Conservation (phyloP, 2,329 filamentous ascomycete species). For the Blastomyces gilchristii region DNA sequence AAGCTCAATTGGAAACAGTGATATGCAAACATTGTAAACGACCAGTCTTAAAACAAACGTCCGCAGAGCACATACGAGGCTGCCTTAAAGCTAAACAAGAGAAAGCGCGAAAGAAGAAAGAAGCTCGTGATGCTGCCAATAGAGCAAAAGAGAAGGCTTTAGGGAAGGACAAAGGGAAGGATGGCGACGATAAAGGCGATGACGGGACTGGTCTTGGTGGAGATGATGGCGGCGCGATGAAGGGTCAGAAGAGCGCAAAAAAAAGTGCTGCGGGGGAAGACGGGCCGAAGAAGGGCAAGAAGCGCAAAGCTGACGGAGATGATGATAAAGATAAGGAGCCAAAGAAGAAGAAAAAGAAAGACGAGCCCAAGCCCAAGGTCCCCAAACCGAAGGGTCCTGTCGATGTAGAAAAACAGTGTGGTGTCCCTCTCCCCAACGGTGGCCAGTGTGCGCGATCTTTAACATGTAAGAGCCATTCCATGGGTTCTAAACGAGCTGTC, state of each 20-base stretch:
- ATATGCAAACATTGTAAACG: conserved; percentile 94
- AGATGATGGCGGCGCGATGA: conserved; percentile 30
- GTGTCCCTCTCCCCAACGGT: conserved; percentile 74
- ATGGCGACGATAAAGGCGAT: conserved; percentile 33
- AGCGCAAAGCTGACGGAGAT: conserved; percentile 60
- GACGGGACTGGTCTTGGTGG: conserved; percentile 22
- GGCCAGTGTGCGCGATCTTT: conserved; percentile 78
- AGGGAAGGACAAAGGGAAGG: conserved; percentile 37
- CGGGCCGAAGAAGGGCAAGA: conserved; percentile 56
- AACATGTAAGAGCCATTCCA: conserved; percentile 90
- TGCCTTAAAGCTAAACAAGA: conserved; percentile 79
- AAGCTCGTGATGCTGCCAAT: conserved; percentile 60
- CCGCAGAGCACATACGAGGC: conserved; percentile 68
- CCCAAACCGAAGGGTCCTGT: conserved; percentile 86
- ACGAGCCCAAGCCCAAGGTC: conserved; percentile 73
- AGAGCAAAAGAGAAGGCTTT: conserved; percentile 45
- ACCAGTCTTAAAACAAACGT: conserved; percentile 63
- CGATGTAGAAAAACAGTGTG: conserved; percentile 88
- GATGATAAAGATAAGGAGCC: conserved; percentile 66
- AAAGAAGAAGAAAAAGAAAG: conserved; percentile 90
- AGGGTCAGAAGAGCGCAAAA: conserved; percentile 54
- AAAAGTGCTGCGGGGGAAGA: conserved; percentile 53
- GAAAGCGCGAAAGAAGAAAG: conserved; percentile 67
- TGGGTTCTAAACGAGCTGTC: conserved; percentile 86
- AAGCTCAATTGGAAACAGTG: conserved; percentile 68